phyloP scores from a whole-genome alignment of 768 basidiomycete species.

The Leccinum barrowsii region DNA sequence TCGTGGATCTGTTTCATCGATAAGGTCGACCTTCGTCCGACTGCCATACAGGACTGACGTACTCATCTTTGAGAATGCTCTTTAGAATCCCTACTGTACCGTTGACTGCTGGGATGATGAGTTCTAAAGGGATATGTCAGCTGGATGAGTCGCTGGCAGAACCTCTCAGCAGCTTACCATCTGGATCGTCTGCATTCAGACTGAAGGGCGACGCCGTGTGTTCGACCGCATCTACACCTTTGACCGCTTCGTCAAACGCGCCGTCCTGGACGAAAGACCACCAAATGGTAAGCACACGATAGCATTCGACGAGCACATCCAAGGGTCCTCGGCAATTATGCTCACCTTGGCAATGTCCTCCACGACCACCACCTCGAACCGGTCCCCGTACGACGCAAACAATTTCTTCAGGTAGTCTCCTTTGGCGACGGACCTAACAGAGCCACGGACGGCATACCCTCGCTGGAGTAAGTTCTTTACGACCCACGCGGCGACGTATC shows the following conservation, averaged over 20 bases:
- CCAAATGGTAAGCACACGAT: too few relatives aligned
- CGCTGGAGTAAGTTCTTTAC: constrained; percentile 51
- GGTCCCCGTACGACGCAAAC: constrained; percentile 52
- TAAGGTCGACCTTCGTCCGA: background rate
- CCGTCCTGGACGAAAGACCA: too few relatives aligned
- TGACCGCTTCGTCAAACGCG: too few relatives aligned
- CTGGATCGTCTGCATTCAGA: constrained; percentile 42
- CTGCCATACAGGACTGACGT: background rate
- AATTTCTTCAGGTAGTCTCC: constrained; percentile 50
- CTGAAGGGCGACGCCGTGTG: constrained; percentile 29
- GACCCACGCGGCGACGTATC: constrained; percentile 40
- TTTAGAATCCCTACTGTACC: too few relatives aligned
- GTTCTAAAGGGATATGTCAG: too few relatives aligned
- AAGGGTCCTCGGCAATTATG: too few relatives aligned
- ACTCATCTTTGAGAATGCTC: too few relatives aligned
- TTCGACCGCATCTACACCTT: too few relatives aligned
- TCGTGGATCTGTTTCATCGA: too few relatives aligned
- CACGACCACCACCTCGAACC: constrained; percentile 63
- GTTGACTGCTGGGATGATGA: too few relatives aligned
- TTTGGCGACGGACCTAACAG: constrained; percentile 62
- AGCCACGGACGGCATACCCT: constrained; percentile 63
- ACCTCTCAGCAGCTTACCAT: constrained; percentile 18
- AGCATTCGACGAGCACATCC: constrained; percentile 28
- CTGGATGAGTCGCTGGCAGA: background rate
- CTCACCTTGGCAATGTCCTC: constrained; percentile 48